Evolutionary conservation across 371 early-diverging fungal species (phyloP).

Genomic region (Encephalitozoon hellem): DNA sequence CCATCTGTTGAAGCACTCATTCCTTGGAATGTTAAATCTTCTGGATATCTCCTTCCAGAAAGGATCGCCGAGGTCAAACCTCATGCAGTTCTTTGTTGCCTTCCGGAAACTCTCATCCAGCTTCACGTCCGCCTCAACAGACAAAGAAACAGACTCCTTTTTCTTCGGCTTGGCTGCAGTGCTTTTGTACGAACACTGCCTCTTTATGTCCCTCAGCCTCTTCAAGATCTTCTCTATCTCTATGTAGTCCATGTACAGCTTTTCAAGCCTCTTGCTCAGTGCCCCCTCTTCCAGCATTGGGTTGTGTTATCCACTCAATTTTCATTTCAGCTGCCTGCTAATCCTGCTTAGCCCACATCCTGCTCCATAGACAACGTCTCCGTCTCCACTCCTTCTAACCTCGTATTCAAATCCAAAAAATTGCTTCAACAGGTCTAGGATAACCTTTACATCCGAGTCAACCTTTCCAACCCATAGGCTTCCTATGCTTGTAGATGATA

Average conservation of each 20-base stretch:
- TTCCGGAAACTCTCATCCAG: background rate
- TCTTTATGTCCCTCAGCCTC: conserved; percentile 10
- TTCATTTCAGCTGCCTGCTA: conserved; percentile 13
- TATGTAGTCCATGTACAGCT: conserved; percentile 30
- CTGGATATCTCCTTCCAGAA: background rate
- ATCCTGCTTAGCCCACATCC: conserved; percentile 19
- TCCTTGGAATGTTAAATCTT: background rate
- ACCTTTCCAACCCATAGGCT: conserved; percentile 10
- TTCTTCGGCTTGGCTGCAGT: conserved; percentile 1
- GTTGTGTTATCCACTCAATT: background rate
- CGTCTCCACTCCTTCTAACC: background rate
- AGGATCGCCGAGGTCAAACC: background rate
- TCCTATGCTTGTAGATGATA: conserved; percentile 13
- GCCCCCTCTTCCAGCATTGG: background rate
- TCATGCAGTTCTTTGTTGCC: background rate
- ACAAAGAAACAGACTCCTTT: background rate
- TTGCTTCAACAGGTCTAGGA: conserved; percentile 14
- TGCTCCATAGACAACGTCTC: background rate
- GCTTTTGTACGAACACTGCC: background rate
- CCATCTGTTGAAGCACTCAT: conserved; percentile 14
- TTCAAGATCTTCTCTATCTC: conserved; percentile 27
- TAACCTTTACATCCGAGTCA: background rate
- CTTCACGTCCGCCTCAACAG: background rate
- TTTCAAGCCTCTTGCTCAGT: background rate
- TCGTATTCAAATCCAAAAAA: conserved; percentile 13